Base-by-base conservation (phyloP, 192 early-diverging fungal genomes). In the Coemansia sp. region DNA sequence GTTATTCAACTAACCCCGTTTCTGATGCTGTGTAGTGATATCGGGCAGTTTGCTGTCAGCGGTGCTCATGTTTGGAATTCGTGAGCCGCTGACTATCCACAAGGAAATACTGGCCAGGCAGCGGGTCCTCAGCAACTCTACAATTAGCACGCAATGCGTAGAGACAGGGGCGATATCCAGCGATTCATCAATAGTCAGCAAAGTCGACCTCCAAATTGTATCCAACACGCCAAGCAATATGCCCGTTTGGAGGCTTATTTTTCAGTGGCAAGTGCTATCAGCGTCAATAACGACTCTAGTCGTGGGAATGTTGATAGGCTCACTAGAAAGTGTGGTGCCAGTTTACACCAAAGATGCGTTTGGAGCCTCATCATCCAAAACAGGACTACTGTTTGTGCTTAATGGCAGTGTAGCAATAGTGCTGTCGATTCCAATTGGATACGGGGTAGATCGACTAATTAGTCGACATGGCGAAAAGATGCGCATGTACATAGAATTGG, bases 181-280 rank as follows among this genome's bases (percentile, higher is more conserved):
- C 36, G 31, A 62, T 18, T 38, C 5, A 29, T 36, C 36, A 4
- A 29, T 38, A 38, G 60, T 12, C 13, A 38, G 33, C 31, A 53
- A 53, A 27, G 22, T 27, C 24, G 24, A 53, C 9, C 52, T 12
- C 16, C 33, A 29, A 12, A 60, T 18, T 60, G 16, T 36, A 36
- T 34, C 57, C 33, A 60, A 60, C 29, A 34, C 33, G 16, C 57
- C 33, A 36, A 36, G 29, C 24, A 66, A 61, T 29, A 83, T 83
- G 69, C 66, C 75, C 10, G 22, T 78, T 1, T 83, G 75, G 75
- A 72, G 47, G 43, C 70, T 83, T 3, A 57, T 72, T n/a, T 53
- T 76, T 27, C 76, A 83, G 33, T 83, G 81, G 81, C 81, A 75
- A 34, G 81, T 83, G 0, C 52, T 83, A 12, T 69, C 72, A 7